phyloP scores from a whole-genome alignment of 495 filamentous ascomycete species.

The Aspergillus funiculosus region DNA sequence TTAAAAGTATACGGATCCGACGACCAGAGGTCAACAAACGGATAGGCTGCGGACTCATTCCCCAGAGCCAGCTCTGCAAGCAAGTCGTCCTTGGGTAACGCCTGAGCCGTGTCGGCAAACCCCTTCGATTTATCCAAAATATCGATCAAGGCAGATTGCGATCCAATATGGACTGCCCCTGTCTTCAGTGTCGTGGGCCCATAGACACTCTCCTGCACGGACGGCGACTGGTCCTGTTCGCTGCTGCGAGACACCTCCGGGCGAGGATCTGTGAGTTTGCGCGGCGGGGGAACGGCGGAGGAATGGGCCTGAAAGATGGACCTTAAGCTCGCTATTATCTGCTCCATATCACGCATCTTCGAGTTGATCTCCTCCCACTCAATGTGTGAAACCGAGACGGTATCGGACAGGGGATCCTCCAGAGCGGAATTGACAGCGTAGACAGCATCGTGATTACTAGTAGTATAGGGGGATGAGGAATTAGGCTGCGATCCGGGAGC shows the following conservation, averaged over 20 bases:
- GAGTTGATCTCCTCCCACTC: constrained; percentile 45
- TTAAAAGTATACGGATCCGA: constrained; percentile 62
- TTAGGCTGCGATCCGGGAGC: constrained; percentile 10
- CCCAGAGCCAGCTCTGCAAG: constrained; percentile 75
- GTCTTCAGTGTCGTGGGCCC: constrained; percentile 39
- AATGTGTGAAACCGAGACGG: constrained; percentile 34
- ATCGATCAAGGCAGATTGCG: constrained; percentile 49
- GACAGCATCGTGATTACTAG: constrained; percentile 11
- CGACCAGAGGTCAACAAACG: constrained; percentile 62
- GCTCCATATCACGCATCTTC: constrained; percentile 44
- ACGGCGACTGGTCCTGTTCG: constrained; percentile 18
- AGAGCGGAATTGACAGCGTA: constrained; percentile 11
- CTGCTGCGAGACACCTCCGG: background rate
- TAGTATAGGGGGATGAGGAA: background rate
- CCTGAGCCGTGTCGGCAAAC: constrained; percentile 39
- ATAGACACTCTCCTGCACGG: constrained; percentile 42
- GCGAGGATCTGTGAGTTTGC: constrained; percentile 18
- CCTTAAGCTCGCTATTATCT: constrained; percentile 35
- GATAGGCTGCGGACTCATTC: constrained; percentile 72
- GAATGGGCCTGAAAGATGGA: constrained; percentile 34
- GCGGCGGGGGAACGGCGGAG: background rate
- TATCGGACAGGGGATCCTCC: constrained; percentile 23
- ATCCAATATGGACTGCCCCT: constrained; percentile 52
- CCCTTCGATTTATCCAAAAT: constrained; percentile 39
- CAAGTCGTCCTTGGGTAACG: constrained; percentile 70